Evolutionary conservation across 1,284 basidiomycete genomes (phyloP).

Genomic region (Leccinum solheimii): DNA sequence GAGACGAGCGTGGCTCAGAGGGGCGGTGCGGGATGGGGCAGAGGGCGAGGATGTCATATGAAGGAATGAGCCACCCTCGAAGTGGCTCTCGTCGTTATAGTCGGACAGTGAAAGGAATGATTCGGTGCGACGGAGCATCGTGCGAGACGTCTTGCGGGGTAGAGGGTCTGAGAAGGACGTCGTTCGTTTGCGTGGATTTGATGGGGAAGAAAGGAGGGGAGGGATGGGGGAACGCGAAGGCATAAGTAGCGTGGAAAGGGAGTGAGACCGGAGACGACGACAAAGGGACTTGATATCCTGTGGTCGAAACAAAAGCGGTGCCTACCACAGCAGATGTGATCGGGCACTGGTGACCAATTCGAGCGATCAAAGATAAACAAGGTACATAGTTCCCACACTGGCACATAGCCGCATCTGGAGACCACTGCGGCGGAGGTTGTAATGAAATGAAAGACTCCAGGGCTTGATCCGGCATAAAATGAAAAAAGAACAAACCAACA

Average conservation of each 20-base stretch:
- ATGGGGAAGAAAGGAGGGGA: slow-evolving; percentile 6
- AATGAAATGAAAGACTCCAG: neutral
- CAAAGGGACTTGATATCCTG: slow-evolving; percentile 36
- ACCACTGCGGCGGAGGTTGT: neutral
- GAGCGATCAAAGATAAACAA: slow-evolving; percentile 5
- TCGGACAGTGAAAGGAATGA: slow-evolving; percentile 38
- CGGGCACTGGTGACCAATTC: slow-evolving; percentile 29
- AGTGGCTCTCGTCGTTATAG: slow-evolving; percentile 27
- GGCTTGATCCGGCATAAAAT: neutral
- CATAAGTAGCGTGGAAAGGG: slow-evolving; percentile 32
- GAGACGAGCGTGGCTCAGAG: slow-evolving; percentile 38
- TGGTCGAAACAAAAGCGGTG: slow-evolving; percentile 38
- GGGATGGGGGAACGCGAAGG: slow-evolving; percentile 19
- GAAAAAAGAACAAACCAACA: neutral
- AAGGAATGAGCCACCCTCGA: slow-evolving; percentile 27
- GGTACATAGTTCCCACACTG: slow-evolving; percentile 11
- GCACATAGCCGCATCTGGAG: neutral
- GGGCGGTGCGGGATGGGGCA: slow-evolving; percentile 18
- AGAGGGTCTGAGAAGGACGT: slow-evolving; percentile 40
- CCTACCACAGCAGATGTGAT: slow-evolving; percentile 26
- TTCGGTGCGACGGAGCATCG: slow-evolving; percentile 44
- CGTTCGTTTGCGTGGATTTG: slow-evolving; percentile 41
- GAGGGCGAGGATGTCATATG: slow-evolving; percentile 20
- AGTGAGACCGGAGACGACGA: slow-evolving; percentile 20
- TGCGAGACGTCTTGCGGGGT: slow-evolving; percentile 40